These are phyloP conservation scores for Kwoniella sp. DNA, from an alignment of 768 basidiomycete genomes.

Conservation along the genomic window DNA sequence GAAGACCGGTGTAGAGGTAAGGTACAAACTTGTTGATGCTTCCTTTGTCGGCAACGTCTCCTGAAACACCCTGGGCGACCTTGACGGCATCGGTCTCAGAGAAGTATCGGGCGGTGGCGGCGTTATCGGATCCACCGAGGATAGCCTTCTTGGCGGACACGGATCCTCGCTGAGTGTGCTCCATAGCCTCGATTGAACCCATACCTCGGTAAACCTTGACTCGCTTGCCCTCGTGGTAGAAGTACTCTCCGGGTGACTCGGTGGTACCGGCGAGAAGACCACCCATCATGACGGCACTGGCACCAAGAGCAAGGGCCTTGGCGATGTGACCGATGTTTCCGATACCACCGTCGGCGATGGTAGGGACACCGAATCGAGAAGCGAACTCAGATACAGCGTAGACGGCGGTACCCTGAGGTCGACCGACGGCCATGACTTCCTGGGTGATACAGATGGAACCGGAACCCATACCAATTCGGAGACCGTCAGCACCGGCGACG, in stretches of 20 bases:
- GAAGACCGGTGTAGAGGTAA: constrained; percentile 59
- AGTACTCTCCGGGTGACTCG: constrained; percentile 98
- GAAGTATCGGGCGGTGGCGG: constrained; percentile 94
- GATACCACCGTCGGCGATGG: constrained; percentile 95
- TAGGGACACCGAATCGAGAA: constrained; percentile 87
- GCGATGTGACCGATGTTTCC: constrained; percentile 95
- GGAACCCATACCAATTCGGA: constrained; percentile 95
- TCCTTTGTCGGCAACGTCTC: constrained; percentile 97
- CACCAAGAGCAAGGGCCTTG: constrained; percentile 91
- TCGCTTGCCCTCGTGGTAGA: constrained; percentile 97
- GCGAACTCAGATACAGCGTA: constrained; percentile 93
- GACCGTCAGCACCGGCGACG: constrained; percentile 89
- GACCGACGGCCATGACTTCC: constrained; percentile 98
- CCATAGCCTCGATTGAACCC: constrained; percentile 73
- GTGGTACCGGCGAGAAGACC: constrained; percentile 91
- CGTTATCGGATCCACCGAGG: constrained; percentile 66
- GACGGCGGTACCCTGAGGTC: constrained; percentile 98
- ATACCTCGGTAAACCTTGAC: constrained; percentile 99
- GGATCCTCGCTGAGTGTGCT: constrained; percentile 59
- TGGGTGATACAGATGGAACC: constrained; percentile 99
- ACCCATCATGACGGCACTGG: constrained; percentile 98
- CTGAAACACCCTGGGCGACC: constrained; percentile 82
- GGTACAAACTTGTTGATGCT: constrained; percentile 90
- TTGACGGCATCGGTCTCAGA: constrained; percentile 89
- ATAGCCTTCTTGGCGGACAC: constrained; percentile 33